Evolutionary conservation across 2,329 filamentous ascomycete species (phyloP).

Genomic region (Botrytis hyacinthi): DNA sequence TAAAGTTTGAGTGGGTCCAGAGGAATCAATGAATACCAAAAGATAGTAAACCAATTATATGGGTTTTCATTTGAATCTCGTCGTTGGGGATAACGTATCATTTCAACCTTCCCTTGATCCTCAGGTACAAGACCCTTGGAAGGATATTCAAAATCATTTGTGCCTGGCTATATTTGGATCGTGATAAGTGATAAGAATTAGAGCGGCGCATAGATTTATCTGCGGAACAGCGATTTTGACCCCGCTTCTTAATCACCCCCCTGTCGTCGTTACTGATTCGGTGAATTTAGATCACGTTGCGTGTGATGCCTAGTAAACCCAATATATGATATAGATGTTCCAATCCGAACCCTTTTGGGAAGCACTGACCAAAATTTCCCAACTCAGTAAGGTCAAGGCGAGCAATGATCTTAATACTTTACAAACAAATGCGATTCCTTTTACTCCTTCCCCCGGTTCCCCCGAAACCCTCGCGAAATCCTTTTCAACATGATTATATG

Average conservation of each 20-base stretch:
- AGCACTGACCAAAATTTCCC: not conserved
- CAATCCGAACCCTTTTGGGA: not conserved
- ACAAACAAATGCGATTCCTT: not conserved
- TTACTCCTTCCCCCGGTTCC: not conserved
- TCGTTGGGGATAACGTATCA: not conserved
- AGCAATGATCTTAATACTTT: not conserved
- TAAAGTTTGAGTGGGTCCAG: not conserved
- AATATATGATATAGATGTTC: not conserved
- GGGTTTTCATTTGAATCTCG: not conserved
- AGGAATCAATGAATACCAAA: too few relatives aligned
- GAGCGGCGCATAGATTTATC: not conserved
- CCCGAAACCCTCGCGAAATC: not conserved
- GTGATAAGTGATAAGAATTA: not conserved
- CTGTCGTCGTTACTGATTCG: not conserved
- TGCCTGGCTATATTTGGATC: slow-evolving; percentile 1
- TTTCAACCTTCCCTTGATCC: not conserved
- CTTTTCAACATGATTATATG: not conserved
- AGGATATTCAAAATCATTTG: not conserved
- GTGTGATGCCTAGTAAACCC: not conserved
- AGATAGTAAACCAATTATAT: not conserved
- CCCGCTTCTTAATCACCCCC: not conserved
- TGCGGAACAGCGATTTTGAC: not conserved
- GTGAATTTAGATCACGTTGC: slow-evolving; percentile 2
- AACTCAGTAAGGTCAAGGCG: not conserved
- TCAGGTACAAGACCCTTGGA: not conserved